phyloP scores from a whole-genome alignment of 1,139 yeast genomes.

The Yamadazyma songkhlaensis region DNA sequence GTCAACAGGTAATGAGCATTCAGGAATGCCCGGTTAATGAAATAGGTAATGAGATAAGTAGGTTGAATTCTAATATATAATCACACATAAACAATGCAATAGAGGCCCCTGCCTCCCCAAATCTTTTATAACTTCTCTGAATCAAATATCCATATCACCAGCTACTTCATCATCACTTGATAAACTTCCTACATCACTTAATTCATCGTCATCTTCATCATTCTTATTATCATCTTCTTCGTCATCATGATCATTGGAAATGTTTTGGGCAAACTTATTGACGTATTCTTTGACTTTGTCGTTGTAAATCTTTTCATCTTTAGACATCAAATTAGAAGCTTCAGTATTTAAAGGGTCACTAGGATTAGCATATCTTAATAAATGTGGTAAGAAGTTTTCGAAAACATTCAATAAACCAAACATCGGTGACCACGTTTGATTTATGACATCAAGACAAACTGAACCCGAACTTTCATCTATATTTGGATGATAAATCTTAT shows the following conservation, averaged over 20 bases:
- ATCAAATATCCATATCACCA: slow-evolving; percentile 19
- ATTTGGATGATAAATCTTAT: slow-evolving; percentile 92
- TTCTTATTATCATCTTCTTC: slow-evolving; percentile 40
- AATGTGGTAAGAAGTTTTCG: slow-evolving; percentile 90
- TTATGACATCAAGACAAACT: slow-evolving; percentile 93
- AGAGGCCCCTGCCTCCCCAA: neutral
- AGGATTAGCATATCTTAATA: slow-evolving; percentile 89
- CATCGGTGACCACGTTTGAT: slow-evolving; percentile 99
- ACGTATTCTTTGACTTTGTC: slow-evolving; percentile 75
- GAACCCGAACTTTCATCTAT: slow-evolving; percentile 89
- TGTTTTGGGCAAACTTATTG: slow-evolving; percentile 59
- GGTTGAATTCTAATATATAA: neutral
- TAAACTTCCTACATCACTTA: slow-evolving; percentile 49
- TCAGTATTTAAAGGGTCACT: slow-evolving; percentile 91
- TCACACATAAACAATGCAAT: neutral
- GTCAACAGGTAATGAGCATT: too few relatives aligned
- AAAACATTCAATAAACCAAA: slow-evolving; percentile 88
- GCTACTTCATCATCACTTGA: slow-evolving; percentile 44
- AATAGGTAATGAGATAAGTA: too few relatives aligned
- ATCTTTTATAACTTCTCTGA: too few relatives aligned
- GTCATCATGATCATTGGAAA: slow-evolving; percentile 34
- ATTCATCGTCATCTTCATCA: slow-evolving; percentile 44
- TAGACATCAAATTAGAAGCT: slow-evolving; percentile 79
- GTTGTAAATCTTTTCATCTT: slow-evolving; percentile 66
- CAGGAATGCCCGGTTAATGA: too few relatives aligned